phyloP scores from a whole-genome alignment of 306 rosid genomes.

The Coriaria nepalensis region DNA sequence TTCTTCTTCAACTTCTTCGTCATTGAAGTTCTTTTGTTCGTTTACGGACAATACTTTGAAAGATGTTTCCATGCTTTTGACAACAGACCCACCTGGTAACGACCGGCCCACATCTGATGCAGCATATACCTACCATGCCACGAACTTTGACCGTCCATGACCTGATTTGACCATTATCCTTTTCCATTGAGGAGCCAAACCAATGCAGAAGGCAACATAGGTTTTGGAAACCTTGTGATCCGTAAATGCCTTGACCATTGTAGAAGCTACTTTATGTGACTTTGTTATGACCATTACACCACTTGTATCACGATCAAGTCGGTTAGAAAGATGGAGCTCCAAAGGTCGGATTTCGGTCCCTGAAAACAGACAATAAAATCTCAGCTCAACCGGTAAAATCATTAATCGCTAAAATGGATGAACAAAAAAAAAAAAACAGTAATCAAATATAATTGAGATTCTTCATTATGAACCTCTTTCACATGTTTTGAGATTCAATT shows the following conservation, averaged over 20 bases:
- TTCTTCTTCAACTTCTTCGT: conserved; percentile 21
- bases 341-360: conserved; percentile 17
- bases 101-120: conserved; percentile 57
- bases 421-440: no score
- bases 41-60: conserved; percentile 48
- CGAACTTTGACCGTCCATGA: conserved; percentile 86
- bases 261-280: conserved; percentile 70
- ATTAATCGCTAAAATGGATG: not conserved
- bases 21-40: conserved; percentile 31
- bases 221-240: conserved; percentile 62
- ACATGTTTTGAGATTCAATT: no score
- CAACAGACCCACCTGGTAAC: conserved; percentile 73
- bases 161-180: conserved; percentile 51
- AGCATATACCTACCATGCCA: conserved; percentile 76
- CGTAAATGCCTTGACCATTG: conserved; percentile 71
- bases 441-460: no score
- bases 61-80: conserved; percentile 73
- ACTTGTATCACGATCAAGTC: conserved; percentile 83
- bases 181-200: conserved; percentile 49
- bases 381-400: conserved; percentile 1
- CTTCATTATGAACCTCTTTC: no score
- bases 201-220: conserved; percentile 56
- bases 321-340: conserved; percentile 78
- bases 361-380: conserved; percentile 13
- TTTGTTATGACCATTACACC: conserved; percentile 70